A percentile compares a stretch with the other conserved stretches of the same genome.
phyloP scores from a whole-genome alignment of 2,329 filamentous ascomycete species.

The Penicillium sp. region DNA sequence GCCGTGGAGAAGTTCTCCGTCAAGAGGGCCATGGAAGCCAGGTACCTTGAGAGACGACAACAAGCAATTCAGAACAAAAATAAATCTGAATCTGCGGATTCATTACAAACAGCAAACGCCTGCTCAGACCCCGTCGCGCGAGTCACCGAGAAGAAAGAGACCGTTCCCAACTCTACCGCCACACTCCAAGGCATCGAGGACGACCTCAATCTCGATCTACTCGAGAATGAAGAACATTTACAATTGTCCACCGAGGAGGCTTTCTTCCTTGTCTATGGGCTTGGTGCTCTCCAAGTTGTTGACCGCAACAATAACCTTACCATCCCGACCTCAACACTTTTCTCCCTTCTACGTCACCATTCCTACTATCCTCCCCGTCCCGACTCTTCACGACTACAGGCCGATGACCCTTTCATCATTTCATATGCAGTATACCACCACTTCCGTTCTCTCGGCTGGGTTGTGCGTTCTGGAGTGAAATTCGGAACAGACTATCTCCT shows the following conservation, averaged over 20 bases:
- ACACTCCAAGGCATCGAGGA: slow-evolving; percentile 19
- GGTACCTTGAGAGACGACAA: slow-evolving; percentile 28
- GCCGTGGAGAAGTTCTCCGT: slow-evolving; percentile 40
- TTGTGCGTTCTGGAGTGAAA: slow-evolving; percentile 88
- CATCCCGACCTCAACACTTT: slow-evolving; percentile 61
- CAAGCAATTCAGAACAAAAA: slow-evolving; percentile 21
- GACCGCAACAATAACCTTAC: slow-evolving; percentile 40
- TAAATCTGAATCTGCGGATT: slow-evolving; percentile 14
- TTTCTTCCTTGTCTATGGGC: slow-evolving; percentile 82
- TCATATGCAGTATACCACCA: slow-evolving; percentile 93
- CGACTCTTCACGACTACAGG: slow-evolving; percentile 53
- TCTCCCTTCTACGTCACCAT: slow-evolving; percentile 68
- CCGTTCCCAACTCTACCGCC: slow-evolving; percentile 40
- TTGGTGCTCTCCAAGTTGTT: slow-evolving; percentile 72
- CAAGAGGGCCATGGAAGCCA: slow-evolving; percentile 40
- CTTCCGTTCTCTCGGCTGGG: slow-evolving; percentile 93
- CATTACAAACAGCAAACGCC: slow-evolving; percentile 20
- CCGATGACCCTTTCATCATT: slow-evolving; percentile 83
- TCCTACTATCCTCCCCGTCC: slow-evolving; percentile 68
- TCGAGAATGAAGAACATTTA: slow-evolving; percentile 75
- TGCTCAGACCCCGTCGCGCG: slow-evolving; percentile 75
- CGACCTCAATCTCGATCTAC: slow-evolving; percentile 32
- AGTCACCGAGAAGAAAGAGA: slow-evolving; percentile 66
- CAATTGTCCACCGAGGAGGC: slow-evolving; percentile 89
- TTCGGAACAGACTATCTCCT: slow-evolving; percentile 95